Base-by-base conservation (phyloP, 2,329 filamentous ascomycete species). In the Trichophyton benhamiae region DNA sequence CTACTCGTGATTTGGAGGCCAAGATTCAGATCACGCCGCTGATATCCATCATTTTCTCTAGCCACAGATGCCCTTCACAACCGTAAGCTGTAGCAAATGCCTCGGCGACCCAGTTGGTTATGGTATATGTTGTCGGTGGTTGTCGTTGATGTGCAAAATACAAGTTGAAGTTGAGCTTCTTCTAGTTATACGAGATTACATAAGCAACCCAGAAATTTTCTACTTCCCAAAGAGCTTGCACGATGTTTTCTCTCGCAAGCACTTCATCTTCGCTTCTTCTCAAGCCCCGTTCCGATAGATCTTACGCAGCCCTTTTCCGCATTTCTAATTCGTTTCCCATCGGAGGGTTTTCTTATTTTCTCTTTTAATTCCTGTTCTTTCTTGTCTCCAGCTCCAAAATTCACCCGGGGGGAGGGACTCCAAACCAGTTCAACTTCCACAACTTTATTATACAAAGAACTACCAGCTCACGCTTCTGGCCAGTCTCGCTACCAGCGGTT, bases 191-290 rank as follows among this genome's bases (percentile, higher is more conserved):
- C 11, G 20, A 25, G 46, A 30, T 17, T 55, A 55, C 52, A 55
- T 55, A 55, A 55, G 52, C 52, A 36, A 36, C 52, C 52, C 52
- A 55, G 52, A 55, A 55, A 36, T 55, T 55, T 55, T 55, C 27
- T 55, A 38, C 11, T 11, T 13, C 33, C 33, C 33, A 38, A 13
- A 38, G 27, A 30, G 11, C 22, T 27, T 52, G 25, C 20, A 25
- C 20, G 46, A 22, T 52, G 20, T 48, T 48, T 20, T 25, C 20
- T 27, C 22, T 27, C 46, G 22, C 25, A 22, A 13, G 22, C 20
- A 52, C 46, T 52, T 52, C 25, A 25, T 15, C 11, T 52, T 27
- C 25, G 25, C 46, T 48, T 20, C 20, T 13, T 38, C 49, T 36
- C 52, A 33, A 17, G 25, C 22, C 7, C 27, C 49, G 30, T 8